A percentile compares a stretch with the other conserved stretches of the same genome.
Conservation (phyloP, 768 basidiomycete species). For the Phaeolepiota aurea region DNA sequence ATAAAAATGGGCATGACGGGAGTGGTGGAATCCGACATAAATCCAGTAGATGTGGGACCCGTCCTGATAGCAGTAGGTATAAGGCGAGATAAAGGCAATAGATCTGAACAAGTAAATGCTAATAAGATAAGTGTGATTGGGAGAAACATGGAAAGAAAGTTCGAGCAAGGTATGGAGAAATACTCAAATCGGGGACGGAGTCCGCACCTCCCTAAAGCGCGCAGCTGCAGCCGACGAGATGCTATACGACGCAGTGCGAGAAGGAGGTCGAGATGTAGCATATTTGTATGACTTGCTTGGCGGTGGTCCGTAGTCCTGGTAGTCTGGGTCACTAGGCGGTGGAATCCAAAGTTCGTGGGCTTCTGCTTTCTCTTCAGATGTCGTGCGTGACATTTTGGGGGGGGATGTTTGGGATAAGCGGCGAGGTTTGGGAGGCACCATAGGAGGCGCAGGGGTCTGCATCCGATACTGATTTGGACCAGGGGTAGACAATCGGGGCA, state of each 20-base stretch:
- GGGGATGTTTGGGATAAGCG: conserved; percentile 44
- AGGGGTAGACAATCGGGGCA: conserved; percentile 18
- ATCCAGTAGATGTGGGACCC: conserved; percentile 4
- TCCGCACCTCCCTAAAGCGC: conserved; percentile 9
- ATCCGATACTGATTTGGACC: conserved; percentile 17
- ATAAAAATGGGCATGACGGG: neutral
- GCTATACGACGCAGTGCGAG: conserved; percentile 16
- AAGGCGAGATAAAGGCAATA: conserved; percentile 14
- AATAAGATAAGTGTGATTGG: conserved; percentile 18
- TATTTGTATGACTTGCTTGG: conserved; percentile 14
- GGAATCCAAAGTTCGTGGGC: conserved; percentile 64
- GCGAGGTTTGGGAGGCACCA: conserved; percentile 35
- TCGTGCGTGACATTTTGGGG: conserved; percentile 49
- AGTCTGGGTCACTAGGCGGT: conserved; percentile 19
- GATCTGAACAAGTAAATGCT: conserved; percentile 14
- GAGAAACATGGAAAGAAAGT: conserved; percentile 6
- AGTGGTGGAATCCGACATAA: neutral
- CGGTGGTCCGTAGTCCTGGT: conserved; percentile 12
- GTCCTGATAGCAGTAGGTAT: conserved; percentile 4
- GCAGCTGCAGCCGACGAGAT: conserved; percentile 11
- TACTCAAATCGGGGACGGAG: conserved; percentile 10
- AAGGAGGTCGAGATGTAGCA: conserved; percentile 17
- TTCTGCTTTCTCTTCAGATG: conserved; percentile 59
- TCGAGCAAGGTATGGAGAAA: conserved; percentile 6
- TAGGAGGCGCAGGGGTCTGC: conserved; percentile 17